These are phyloP conservation scores for Capronia americana DNA, from an alignment of 2,329 filamentous ascomycete genomes.

Conservation along the genomic window DNA sequence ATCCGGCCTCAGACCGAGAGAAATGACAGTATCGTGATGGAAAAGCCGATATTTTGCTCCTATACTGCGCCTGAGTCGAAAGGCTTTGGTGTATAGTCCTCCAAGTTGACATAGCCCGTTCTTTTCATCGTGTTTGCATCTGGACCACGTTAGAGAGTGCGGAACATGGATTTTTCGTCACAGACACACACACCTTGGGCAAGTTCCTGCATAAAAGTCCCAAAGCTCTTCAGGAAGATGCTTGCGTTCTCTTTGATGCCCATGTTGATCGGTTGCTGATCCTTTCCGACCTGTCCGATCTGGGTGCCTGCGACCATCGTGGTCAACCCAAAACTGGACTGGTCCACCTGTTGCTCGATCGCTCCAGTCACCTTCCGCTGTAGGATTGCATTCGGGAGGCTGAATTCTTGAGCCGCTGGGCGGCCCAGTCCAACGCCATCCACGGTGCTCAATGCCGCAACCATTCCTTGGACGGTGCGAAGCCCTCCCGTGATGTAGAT, in stretches of 20 bases:
- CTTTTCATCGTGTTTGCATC: conserved; percentile 11
- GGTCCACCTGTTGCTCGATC: conserved; percentile 52
- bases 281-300: conserved; percentile 60
- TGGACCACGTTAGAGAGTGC: conserved; percentile 1
- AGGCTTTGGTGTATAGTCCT: conserved; percentile 12
- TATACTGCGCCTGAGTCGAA: background rate
- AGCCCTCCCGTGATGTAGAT: conserved; percentile 66
- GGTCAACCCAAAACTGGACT: conserved; percentile 59
- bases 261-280: conserved; percentile 54
- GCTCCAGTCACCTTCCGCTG: conserved; percentile 47
- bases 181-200: background rate
- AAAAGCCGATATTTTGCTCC: background rate
- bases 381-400: conserved; percentile 41
- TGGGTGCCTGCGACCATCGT: conserved; percentile 58
- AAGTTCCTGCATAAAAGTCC: conserved; percentile 8
- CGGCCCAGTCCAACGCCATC: conserved; percentile 67
- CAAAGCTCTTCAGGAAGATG: conserved; percentile 14
- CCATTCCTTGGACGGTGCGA: conserved; percentile 62
- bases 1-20: no score
- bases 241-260: conserved; percentile 8
- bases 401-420: conserved; percentile 58
- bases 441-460: conserved; percentile 60
- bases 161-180: background rate
- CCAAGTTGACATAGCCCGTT: conserved; percentile 5
- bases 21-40: background rate